Conservation (phyloP, 139 green algal species). For the Eudorina sp. region DNA sequence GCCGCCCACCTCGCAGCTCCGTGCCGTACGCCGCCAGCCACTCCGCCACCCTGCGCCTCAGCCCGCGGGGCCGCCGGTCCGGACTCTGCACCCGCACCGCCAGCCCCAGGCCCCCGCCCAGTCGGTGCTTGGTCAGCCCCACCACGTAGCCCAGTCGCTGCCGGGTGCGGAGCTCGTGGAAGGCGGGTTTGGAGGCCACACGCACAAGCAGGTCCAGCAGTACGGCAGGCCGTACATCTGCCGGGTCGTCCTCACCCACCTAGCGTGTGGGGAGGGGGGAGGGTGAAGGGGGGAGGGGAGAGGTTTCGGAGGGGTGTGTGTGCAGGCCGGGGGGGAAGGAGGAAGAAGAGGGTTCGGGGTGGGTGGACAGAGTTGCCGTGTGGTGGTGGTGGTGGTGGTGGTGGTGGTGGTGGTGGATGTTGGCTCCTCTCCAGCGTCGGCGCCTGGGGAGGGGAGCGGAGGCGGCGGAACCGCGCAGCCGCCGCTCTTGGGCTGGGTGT, state of each 20-base stretch:
- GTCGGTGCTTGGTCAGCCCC: background rate
- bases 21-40: constrained; percentile 55
- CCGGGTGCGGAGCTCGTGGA: constrained; percentile 66
- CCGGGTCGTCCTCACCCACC: constrained; percentile 25
- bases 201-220: constrained; percentile 53
- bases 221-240: background rate
- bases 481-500: no score
- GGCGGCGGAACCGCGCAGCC: no score
- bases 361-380: background rate
- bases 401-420: no score
- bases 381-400: no score
- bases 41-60: constrained; percentile 39
- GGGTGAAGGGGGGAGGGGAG: background rate
- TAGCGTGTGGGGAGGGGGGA: no score
- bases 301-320: background rate
- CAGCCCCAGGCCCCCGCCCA: constrained; percentile 50
- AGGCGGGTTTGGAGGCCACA: constrained; percentile 64
- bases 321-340: background rate
- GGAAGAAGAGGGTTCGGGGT: background rate
- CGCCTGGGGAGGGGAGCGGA: no score
- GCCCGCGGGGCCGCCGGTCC: background rate
- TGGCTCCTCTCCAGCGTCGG: no score
- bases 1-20: constrained; percentile 36
- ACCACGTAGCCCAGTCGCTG: constrained; percentile 71
- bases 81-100: constrained; percentile 57